Evolutionary conservation across 2,329 filamentous ascomycete genomes (phyloP), one percentile per base, ranked within the genome.

Genomic region (Hymenoscyphus fructigenus): DNA sequence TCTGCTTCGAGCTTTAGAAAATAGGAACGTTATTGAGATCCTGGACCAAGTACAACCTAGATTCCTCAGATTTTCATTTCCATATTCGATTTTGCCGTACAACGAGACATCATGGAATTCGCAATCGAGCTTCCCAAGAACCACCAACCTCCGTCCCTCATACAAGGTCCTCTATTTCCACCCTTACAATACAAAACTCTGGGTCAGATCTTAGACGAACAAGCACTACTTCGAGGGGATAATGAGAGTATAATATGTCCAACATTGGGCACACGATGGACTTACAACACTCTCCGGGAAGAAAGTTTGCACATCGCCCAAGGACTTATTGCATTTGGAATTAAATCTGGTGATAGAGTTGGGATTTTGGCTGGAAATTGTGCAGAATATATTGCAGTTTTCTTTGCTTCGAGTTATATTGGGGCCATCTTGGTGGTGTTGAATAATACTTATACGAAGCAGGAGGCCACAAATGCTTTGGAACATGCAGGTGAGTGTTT

Each of bases 371-470:
- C 69, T 47, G 70, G 69, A 9, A 72, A 72, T 47, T 67, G 65
- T 59, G 67, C 61, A 9, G 59, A 64, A 58, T 72, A 81, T 65
- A 77, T 71, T 50, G 66, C 66, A 6, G 65, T 72, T 2, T 70
- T 72, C 59, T 72, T 72, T 61, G 70, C 68, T 5, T 63, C 62
- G 4, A 62, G 60, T 17, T 65, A 70, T 57, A 83, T 90, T 20
- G 88, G 88, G 10, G 87, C 84, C 57, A 87, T 90, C 57, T 80
- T 93, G 61, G 90, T 93, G 32, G 91, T 93, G 56, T 79, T 93
- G 69, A 93, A 93, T 79, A 93, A 92, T 78, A 93, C 90, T 0
- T 93, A 93, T 75, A 93, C 91, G 1, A 83, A 88, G 1, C 85
- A 84, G 1, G 91, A 93, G 77, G 87, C 89, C 58, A 83, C 87